phyloP scores from a whole-genome alignment of 257 asterid species.

The Capsicum chinense region DNA sequence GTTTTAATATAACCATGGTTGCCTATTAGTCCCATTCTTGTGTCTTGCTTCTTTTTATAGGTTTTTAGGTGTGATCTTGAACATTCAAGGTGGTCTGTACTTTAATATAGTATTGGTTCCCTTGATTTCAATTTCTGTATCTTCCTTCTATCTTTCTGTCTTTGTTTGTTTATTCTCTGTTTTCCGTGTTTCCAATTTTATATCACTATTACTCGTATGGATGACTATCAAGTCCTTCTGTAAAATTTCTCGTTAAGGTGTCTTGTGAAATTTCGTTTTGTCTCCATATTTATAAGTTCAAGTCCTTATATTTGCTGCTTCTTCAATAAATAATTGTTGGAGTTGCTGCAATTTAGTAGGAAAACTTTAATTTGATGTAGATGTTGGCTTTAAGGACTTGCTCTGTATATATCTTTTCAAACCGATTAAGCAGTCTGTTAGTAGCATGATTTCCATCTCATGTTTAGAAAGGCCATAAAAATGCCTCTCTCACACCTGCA shows the following conservation, averaged over 20 bases:
- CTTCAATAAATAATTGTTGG: constrained; percentile 13
- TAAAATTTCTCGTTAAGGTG: neutral
- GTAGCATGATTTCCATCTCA: constrained; percentile 11
- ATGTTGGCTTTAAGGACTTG: constrained; percentile 17
- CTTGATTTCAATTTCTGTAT: too few relatives aligned
- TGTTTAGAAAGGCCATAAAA: constrained; percentile 6
- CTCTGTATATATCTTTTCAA: constrained; percentile 3
- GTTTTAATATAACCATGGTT: too few relatives aligned
- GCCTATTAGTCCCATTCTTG: too few relatives aligned
- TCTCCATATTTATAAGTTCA: constrained; percentile 17
- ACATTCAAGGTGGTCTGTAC: too few relatives aligned
- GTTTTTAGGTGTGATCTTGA: too few relatives aligned
- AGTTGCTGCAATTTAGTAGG: constrained; percentile 5
- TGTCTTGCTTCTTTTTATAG: too few relatives aligned
- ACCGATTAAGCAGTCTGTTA: neutral
- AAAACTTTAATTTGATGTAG: neutral
- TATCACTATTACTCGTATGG: neutral
- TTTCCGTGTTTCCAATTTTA: too few relatives aligned
- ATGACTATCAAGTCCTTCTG: constrained; percentile 7
- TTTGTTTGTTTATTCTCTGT: too few relatives aligned
- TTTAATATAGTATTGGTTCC: too few relatives aligned
- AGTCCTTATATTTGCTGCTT: constrained; percentile 4
- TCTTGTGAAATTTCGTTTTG: neutral
- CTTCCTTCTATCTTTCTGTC: too few relatives aligned
- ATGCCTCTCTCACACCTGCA: neutral